These are phyloP conservation scores for Zostera marina DNA, from an alignment of 116 monocot genomes.

Conservation along the genomic window DNA sequence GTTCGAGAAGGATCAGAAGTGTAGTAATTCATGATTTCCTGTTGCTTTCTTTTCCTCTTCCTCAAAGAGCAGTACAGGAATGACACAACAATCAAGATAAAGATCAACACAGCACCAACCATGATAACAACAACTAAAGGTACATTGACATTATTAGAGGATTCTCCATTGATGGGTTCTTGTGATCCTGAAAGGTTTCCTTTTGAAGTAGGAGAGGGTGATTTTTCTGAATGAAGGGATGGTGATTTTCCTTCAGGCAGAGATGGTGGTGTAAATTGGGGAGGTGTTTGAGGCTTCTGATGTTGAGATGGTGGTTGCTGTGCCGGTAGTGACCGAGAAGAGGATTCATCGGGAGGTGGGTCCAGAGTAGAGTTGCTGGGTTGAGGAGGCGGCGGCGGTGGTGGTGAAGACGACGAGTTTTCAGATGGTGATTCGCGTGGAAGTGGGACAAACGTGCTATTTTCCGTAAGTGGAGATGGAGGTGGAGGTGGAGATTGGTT, in stretches of 20 bases:
- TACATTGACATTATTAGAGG: slow-evolving; percentile 9
- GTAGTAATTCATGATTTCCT: slow-evolving; percentile 29
- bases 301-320: no score
- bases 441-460: no score
- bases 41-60: slow-evolving; percentile 26
- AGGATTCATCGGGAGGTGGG: no score
- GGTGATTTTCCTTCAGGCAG: background rate
- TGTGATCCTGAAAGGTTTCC: background rate
- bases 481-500: background rate
- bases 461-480: no score
- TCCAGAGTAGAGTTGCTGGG: no score
- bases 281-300: no score
- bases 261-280: no score
- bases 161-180: background rate
- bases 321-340: no score
- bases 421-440: no score
- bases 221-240: background rate
- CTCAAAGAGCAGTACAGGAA: slow-evolving; percentile 11
- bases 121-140: slow-evolving; percentile 23
- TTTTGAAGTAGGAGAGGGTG: background rate
- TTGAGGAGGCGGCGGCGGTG: no score
- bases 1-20: slow-evolving; percentile 13
- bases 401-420: no score
- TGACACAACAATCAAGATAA: slow-evolving; percentile 14
- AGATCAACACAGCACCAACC: slow-evolving; percentile 17